Conservation (phyloP, 2,329 filamentous ascomycete species). For the Seiridium cupressi region DNA sequence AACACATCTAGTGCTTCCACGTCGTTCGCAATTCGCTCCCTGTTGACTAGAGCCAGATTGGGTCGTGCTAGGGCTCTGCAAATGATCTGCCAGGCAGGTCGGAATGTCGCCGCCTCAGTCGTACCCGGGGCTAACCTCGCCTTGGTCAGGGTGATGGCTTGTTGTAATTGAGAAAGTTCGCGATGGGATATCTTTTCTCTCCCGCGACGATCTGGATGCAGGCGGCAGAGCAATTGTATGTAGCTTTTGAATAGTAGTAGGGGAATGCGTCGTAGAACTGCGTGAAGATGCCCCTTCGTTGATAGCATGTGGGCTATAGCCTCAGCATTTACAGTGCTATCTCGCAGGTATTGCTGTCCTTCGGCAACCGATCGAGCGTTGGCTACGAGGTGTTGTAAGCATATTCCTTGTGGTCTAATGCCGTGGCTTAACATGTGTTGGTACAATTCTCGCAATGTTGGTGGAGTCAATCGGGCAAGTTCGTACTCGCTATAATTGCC, state of each 20-base stretch:
- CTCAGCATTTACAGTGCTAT: constrained; percentile 32
- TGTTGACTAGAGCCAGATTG: constrained; percentile 27
- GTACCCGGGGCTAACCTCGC: constrained; percentile 23
- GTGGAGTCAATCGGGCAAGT: constrained; percentile 59
- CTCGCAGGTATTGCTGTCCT: constrained; percentile 48
- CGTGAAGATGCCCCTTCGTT: constrained; percentile 15
- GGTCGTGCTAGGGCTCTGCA: constrained; percentile 35
- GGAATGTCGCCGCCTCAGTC: constrained; percentile 28
- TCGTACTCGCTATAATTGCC: constrained; percentile 64
- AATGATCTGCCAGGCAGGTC: constrained; percentile 41
- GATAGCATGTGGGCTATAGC: constrained; percentile 16
- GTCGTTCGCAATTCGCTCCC: constrained; percentile 19
- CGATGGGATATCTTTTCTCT: constrained; percentile 16
- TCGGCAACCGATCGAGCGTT: constrained; percentile 46
- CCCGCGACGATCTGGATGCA: constrained; percentile 27
- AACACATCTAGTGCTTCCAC: constrained; percentile 29
- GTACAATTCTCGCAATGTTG: constrained; percentile 58
- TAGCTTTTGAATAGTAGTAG: constrained; percentile 46
- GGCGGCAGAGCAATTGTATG: constrained; percentile 46
- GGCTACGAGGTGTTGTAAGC: constrained; percentile 54
- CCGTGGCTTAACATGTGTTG: constrained; percentile 51
- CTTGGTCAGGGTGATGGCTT: constrained; percentile 32
- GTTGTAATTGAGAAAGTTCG: constrained; percentile 24
- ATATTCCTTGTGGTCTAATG: constrained; percentile 45
- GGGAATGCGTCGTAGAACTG: constrained; percentile 27